Evolutionary conservation across 768 basidiomycete species (phyloP).

Genomic region (Boletus fagicola): DNA sequence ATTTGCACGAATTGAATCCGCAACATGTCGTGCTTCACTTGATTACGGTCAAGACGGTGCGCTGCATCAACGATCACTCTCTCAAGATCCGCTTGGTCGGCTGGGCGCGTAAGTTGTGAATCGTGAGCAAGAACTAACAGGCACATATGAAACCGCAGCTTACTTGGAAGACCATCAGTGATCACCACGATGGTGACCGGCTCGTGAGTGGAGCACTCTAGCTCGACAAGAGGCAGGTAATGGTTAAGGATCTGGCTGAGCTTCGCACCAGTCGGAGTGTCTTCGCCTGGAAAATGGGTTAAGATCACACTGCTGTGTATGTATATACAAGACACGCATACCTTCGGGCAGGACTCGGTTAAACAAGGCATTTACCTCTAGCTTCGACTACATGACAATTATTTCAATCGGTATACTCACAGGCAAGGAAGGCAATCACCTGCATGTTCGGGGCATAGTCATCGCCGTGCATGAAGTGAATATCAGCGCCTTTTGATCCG

Average conservation of each 20-base stretch:
- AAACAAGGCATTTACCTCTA: slow-evolving; percentile 25
- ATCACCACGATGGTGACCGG: slow-evolving; percentile 38
- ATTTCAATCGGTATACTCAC: background rate
- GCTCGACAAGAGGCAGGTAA: slow-evolving; percentile 37
- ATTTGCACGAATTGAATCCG: slow-evolving; percentile 50
- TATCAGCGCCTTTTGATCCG: slow-evolving; percentile 40
- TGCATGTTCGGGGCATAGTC: slow-evolving; percentile 31
- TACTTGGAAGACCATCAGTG: slow-evolving; percentile 41
- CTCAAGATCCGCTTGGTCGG: slow-evolving; percentile 27
- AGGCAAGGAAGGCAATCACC: slow-evolving; percentile 4
- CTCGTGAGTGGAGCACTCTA: slow-evolving; percentile 28
- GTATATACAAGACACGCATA: background rate
- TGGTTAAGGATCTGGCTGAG: slow-evolving; percentile 36
- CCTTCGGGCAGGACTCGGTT: slow-evolving; percentile 28
- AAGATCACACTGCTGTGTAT: background rate
- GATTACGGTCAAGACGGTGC: slow-evolving; percentile 37
- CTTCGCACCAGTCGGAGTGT: slow-evolving; percentile 40
- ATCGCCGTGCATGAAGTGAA: slow-evolving; percentile 42
- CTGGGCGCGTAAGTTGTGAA: slow-evolving; percentile 8
- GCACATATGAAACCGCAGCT: slow-evolving; percentile 9
- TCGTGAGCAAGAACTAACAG: background rate
- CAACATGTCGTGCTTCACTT: slow-evolving; percentile 37
- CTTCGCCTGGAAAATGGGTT: slow-evolving; percentile 22
- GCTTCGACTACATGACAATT: slow-evolving; percentile 15
- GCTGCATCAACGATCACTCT: slow-evolving; percentile 37